Evolutionary conservation across 805 yeast genomes (phyloP), one percentile per base, ranked within the genome.

Genomic region (Starmerella bacillaris): DNA sequence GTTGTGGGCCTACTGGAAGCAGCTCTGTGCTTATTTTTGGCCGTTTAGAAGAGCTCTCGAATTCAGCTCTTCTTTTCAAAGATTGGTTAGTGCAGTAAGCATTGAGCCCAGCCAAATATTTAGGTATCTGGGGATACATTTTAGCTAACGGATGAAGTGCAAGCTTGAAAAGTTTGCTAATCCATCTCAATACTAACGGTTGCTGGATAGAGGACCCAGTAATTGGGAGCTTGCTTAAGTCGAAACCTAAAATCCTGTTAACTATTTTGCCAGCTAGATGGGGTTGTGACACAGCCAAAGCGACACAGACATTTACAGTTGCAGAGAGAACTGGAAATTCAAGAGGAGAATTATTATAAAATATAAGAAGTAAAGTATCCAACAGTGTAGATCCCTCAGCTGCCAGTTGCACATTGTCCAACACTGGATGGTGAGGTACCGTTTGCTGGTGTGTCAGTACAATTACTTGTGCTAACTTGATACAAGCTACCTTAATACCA

Each of bases 341-440:
- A 22, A 22, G 12, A 27, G 63, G 59, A 6, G 31, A 18, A n/a
- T n/a, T n/a, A 7, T 27, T 27, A 6, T 36, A 24, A 36, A 84
- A 58, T 14, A 65, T 58, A 30, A 61, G 59, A 31, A 82, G 57
- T 21, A 86, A 52, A 24, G 70, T 53, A 45, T 82, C 94, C 24
- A 89, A 57, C 37, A 78, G 58, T 3, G 65, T 72, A 36, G 65
- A 67, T 0, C 84, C 76, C 51, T 84, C 93, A 5, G 75, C 68
- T 44, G 76, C 82, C 41, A 83, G 55, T 17, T 59, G 53, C 7
- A 55, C 44, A 24, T 60, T 60, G 35, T 68, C 67, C 49, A 86
- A 94, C 37, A 61, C 64, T 0, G 65, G 53, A 16, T 63, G 62
- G 3, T 72, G 71, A 37, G 61, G 53, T 3, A 67, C 51, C 18